These are phyloP conservation scores for Suillus sp. DNA, from an alignment of 768 basidiomycete species.

Conservation along the genomic window DNA sequence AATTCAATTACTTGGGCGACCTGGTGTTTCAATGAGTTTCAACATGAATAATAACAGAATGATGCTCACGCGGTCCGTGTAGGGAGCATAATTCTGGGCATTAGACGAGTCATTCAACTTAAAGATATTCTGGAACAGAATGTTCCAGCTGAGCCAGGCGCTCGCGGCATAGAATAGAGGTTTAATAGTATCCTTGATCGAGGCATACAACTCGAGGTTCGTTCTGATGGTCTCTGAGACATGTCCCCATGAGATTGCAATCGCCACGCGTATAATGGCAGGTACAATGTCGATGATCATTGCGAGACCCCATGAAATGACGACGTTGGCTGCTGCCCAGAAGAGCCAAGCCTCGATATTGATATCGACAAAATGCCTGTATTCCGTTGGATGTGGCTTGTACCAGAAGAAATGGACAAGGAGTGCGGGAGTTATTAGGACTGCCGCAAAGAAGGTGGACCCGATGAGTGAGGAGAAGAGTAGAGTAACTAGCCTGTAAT, in stretches of 20 bases:
- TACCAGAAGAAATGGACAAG: constrained; percentile 74
- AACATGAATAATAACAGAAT: background rate
- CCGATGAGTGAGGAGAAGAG: constrained; percentile 77
- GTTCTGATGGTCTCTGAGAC: constrained; percentile 69
- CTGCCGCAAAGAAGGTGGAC: constrained; percentile 61
- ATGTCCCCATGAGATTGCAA: constrained; percentile 72
- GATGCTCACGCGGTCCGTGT: constrained; percentile 57
- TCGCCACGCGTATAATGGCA: constrained; percentile 48
- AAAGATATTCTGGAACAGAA: constrained; percentile 72
- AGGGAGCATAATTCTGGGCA: constrained; percentile 52
- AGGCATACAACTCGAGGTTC: constrained; percentile 67
- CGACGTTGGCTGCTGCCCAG: constrained; percentile 77
- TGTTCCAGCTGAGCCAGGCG: constrained; percentile 72
- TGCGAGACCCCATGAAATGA: constrained; percentile 80
- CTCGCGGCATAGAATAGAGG: constrained; percentile 73
- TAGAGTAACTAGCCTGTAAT: constrained; percentile 54
- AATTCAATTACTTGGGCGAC: constrained; percentile 68
- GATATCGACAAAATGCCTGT: constrained; percentile 60
- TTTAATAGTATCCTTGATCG: constrained; percentile 69
- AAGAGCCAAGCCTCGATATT: constrained; percentile 80
- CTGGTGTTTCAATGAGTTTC: constrained; percentile 31
- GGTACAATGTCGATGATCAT: constrained; percentile 72
- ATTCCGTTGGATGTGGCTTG: constrained; percentile 53
- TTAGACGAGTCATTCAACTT: constrained; percentile 47
- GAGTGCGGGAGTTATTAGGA: constrained; percentile 63